A percentile compares a stretch with the other conserved stretches of the same genome.
Evolutionary conservation across 192 early-diverging fungal genomes (phyloP).

Genomic region (Neocallimastix lanati): DNA sequence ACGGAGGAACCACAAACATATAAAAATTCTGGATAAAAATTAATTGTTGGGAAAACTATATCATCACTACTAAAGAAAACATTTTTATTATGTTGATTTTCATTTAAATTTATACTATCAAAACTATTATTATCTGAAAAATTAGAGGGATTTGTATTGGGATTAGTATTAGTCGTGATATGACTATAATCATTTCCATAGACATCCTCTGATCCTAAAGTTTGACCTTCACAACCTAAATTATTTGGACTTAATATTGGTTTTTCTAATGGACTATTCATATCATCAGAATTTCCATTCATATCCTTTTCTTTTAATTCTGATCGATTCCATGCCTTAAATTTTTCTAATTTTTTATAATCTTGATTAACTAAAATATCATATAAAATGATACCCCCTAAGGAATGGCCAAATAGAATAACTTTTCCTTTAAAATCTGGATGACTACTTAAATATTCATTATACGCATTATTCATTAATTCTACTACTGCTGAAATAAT

Average conservation of each 20-base stretch:
- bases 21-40: background rate
- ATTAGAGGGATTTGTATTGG: too few relatives aligned
- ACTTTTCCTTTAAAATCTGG: conserved; percentile 42
- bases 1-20: background rate
- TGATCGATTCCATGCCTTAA: background rate
- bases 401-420: conserved; percentile 39
- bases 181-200: too few relatives aligned
- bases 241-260: too few relatives aligned
- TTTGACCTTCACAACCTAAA: too few relatives aligned
- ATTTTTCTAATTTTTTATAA: background rate
- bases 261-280: too few relatives aligned
- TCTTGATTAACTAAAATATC: conserved; percentile 34
- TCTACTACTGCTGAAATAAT: conserved; percentile 11
- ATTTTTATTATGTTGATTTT: background rate
- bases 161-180: too few relatives aligned
- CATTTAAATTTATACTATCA: background rate
- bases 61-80: background rate
- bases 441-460: conserved; percentile 24
- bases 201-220: too few relatives aligned
- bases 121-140: too few relatives aligned
- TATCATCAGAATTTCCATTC: too few relatives aligned
- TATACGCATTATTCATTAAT: conserved; percentile 35
- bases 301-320: background rate
- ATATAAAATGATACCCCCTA: conserved; percentile 49
- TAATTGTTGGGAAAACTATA: background rate